Percentiles rank a stretch among this genome's conserved stretches.
Evolutionary conservation across 805 yeast species (phyloP).

Genomic region (Candida tammaniensis): DNA sequence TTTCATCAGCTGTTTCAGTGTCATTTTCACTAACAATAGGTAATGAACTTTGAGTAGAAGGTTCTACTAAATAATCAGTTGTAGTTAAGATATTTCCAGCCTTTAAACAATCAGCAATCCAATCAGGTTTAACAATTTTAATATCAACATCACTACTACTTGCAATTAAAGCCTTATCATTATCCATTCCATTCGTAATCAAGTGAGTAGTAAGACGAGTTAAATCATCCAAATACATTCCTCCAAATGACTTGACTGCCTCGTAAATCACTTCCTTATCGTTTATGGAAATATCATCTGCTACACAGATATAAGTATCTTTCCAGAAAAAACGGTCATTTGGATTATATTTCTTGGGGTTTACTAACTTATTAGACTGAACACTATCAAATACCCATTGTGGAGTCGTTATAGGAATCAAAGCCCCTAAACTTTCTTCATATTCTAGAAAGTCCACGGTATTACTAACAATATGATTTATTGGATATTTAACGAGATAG

Average conservation of each 20-base stretch:
- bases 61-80: slow-evolving; percentile 39
- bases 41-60: slow-evolving; percentile 7
- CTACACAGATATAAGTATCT: slow-evolving; percentile 56
- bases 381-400: slow-evolving; percentile 58
- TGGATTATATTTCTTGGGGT: slow-evolving; percentile 65
- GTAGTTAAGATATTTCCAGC: slow-evolving; percentile 51
- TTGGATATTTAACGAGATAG: slow-evolving; percentile 9
- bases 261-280: slow-evolving; percentile 68
- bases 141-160: slow-evolving; percentile 42
- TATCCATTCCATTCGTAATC: slow-evolving; percentile 50
- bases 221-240: slow-evolving; percentile 59
- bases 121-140: slow-evolving; percentile 68
- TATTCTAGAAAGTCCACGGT: slow-evolving; percentile 53
- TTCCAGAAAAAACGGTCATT: slow-evolving; percentile 65
- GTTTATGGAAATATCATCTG: slow-evolving; percentile 52
- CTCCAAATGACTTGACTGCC: slow-evolving; percentile 75
- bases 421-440: slow-evolving; percentile 41
- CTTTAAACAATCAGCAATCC: slow-evolving; percentile 73
- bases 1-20: slow-evolving; percentile 2
- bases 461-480: slow-evolving; percentile 49
- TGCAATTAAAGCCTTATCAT: slow-evolving; percentile 60
- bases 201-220: slow-evolving; percentile 79
- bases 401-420: slow-evolving; percentile 66
- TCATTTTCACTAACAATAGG: slow-evolving; percentile 1
- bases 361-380: slow-evolving; percentile 37